Evolutionary conservation across 75 land plant species (phyloP).

Genomic region (Pinus taeda): DNA sequence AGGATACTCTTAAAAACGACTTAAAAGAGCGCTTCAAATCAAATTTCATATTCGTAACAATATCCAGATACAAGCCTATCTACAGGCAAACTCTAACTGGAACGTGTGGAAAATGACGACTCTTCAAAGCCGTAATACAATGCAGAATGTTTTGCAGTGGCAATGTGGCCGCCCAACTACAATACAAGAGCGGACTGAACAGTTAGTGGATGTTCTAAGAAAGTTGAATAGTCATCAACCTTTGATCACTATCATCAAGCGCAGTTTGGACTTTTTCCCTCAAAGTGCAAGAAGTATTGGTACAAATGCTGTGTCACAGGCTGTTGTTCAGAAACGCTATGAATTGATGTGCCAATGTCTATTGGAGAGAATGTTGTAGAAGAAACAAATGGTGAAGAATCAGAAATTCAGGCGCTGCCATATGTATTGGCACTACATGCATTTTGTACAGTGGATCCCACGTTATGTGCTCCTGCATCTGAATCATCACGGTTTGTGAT

Average conservation of each 20-base stretch:
- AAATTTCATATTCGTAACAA: too few relatives aligned
- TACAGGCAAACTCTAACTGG: too few relatives aligned
- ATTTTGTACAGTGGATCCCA: conserved; percentile 95
- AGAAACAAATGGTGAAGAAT: conserved; percentile 61
- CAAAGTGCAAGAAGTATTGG: conserved; percentile 80
- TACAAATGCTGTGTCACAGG: conserved; percentile 58
- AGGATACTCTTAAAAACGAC: too few relatives aligned
- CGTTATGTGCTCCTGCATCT: conserved; percentile 86
- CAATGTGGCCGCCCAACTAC: too few relatives aligned
- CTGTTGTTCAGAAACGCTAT: conserved; percentile 83
- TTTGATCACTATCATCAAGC: conserved; percentile 81
- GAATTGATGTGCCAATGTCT: conserved; percentile 97
- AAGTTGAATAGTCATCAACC: conserved; percentile 71
- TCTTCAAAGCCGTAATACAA: too few relatives aligned
- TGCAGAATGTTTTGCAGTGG: too few relatives aligned
- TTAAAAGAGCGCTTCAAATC: too few relatives aligned
- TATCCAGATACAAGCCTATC: too few relatives aligned
- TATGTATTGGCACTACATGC: conserved; percentile 92
- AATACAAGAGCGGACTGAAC: conserved; percentile 86
- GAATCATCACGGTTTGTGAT: conserved; percentile 96
- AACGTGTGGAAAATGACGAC: too few relatives aligned
- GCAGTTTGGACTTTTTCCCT: conserved; percentile 90
- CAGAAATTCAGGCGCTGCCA: conserved; percentile 73
- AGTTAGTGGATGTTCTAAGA: conserved; percentile 88
- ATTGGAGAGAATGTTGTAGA: conserved; percentile 83